These are phyloP conservation scores for Trichoderma atrobrunneum DNA, from an alignment of 2,329 filamentous ascomycete genomes.

Conservation along the genomic window DNA sequence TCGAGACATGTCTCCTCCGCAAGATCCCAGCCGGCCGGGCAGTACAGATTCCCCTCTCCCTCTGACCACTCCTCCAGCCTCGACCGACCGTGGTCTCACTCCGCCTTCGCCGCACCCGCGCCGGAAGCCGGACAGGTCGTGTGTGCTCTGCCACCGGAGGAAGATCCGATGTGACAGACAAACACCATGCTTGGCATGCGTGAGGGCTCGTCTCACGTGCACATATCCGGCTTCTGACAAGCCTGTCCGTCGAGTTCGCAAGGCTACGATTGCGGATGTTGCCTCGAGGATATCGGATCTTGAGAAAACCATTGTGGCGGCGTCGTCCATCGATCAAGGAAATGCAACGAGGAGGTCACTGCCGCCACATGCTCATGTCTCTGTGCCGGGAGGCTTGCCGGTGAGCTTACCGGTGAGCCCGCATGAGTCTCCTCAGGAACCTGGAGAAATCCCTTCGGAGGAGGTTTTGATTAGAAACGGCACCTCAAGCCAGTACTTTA, in stretches of 20 bases:
- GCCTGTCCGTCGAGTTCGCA: constrained; percentile 27
- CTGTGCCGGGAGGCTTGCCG: background rate
- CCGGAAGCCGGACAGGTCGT: constrained; percentile 31
- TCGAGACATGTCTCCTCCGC: constrained; percentile 14
- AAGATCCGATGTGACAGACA: constrained; percentile 73
- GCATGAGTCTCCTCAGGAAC: constrained; percentile 3
- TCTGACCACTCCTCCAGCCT: background rate
- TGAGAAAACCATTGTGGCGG: constrained; percentile 30
- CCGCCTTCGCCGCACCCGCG: constrained; percentile 16
- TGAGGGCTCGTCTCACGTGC: constrained; percentile 40
- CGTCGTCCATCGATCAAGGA: constrained; percentile 6
- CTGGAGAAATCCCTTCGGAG: constrained; percentile 18
- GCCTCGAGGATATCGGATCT: constrained; percentile 36
- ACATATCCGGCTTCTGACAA: constrained; percentile 30
- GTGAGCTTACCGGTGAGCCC: constrained; percentile 11
- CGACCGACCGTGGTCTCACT: constrained; percentile 8
- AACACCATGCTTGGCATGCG: constrained; percentile 67
- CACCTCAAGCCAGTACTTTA: constrained; percentile 36
- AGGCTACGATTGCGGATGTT: constrained; percentile 34
- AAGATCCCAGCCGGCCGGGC: background rate
- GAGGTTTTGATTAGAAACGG: constrained; percentile 34
- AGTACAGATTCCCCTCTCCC: background rate
- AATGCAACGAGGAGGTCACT: constrained; percentile 9
- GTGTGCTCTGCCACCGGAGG: constrained; percentile 45
- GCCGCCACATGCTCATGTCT: background rate